phyloP scores from a whole-genome alignment of 257 asterid species.

The Penstemon eatonii region DNA sequence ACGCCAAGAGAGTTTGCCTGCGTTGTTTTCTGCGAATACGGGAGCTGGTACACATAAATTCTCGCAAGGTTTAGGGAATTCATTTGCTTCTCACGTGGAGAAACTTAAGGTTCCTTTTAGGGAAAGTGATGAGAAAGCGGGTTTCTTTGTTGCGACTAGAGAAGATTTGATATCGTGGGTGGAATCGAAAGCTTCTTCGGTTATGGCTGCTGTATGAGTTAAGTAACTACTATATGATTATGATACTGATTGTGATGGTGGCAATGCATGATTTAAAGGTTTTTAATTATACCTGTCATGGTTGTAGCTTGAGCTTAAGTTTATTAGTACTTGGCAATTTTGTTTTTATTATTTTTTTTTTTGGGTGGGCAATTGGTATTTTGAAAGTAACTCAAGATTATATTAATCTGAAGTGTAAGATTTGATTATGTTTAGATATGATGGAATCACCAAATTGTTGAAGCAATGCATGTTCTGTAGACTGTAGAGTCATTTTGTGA shows the following conservation, averaged over 20 bases:
- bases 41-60: slow-evolving; percentile 88
- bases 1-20: slow-evolving; percentile 65
- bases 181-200: slow-evolving; percentile 41
- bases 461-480: neutral
- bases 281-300: slow-evolving; percentile 19
- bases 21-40: slow-evolving; percentile 67
- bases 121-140: slow-evolving; percentile 71
- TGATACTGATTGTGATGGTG: neutral
- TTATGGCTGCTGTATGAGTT: slow-evolving; percentile 33
- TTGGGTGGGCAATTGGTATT: slow-evolving; percentile 27
- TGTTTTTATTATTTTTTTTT: slow-evolving; percentile 19
- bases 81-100: slow-evolving; percentile 69
- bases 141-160: slow-evolving; percentile 71
- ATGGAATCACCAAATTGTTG: neutral
- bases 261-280: neutral
- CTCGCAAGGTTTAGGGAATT: slow-evolving; percentile 69
- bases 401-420: neutral
- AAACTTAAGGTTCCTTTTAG: slow-evolving; percentile 72
- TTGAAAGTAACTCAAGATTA: slow-evolving; percentile 14
- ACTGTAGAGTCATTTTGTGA: neutral
- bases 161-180: slow-evolving; percentile 78
- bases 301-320: slow-evolving; percentile 18
- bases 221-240: neutral
- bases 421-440: neutral
- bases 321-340: neutral